These are phyloP conservation scores for Penicillium salamii DNA, from an alignment of 495 filamentous ascomycete genomes.

Conservation along the genomic window DNA sequence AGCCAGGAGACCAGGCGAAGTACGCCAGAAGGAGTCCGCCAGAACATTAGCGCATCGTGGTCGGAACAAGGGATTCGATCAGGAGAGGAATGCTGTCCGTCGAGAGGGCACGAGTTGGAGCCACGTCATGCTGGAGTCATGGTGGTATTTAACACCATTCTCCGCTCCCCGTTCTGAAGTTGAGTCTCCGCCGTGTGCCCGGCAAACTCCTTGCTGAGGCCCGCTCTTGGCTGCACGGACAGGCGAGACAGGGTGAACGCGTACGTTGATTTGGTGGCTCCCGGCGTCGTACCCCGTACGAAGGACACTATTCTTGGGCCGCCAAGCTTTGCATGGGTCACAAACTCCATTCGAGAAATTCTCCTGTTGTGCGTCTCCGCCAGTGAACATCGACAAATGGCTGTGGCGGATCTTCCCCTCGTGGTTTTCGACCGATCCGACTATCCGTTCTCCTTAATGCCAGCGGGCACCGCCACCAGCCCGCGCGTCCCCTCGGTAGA, in stretches of 20 bases:
- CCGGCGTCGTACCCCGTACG: not conserved
- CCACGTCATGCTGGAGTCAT: not conserved
- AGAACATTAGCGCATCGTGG: conserved; percentile 34
- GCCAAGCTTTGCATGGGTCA: conserved; percentile 14
- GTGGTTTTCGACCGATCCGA: too few relatives aligned
- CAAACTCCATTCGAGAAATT: not conserved
- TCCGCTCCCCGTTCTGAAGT: too few relatives aligned
- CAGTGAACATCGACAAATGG: not conserved
- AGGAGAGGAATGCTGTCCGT: not conserved
- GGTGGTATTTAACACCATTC: not conserved
- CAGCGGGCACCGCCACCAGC: conserved; percentile 12
- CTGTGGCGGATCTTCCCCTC: not conserved
- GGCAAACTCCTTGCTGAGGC: not conserved
- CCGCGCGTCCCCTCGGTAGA: conserved; percentile 15
- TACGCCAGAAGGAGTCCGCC: conserved; percentile 18
- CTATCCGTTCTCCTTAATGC: too few relatives aligned
- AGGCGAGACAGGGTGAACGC: not conserved
- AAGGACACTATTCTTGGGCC: not conserved
- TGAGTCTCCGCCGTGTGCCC: too few relatives aligned
- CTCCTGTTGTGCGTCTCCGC: conserved; percentile 1
- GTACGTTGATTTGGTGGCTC: conserved; percentile 8
- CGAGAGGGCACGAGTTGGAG: not conserved
- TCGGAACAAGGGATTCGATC: not conserved
- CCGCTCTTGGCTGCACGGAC: conserved; percentile 2
- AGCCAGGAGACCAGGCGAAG: conserved; percentile 21